These are phyloP conservation scores for Coprinellus aureogranulatus DNA, from an alignment of 768 basidiomycete species.

Conservation along the genomic window DNA sequence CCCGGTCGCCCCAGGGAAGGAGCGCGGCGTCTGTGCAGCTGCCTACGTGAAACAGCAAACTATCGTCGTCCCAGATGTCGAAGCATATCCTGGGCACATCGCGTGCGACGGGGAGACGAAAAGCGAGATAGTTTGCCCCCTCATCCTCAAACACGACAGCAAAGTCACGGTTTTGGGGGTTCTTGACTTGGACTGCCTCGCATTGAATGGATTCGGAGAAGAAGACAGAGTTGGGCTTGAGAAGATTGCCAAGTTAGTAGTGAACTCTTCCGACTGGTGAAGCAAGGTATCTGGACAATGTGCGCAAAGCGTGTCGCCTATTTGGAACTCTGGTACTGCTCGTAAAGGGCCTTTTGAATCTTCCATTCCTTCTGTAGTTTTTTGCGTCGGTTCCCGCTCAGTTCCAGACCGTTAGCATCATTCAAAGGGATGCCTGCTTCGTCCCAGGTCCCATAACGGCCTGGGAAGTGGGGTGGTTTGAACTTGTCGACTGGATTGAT, in stretches of 20 bases:
- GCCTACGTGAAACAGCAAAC: conserved; percentile 59
- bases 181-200: conserved; percentile 85
- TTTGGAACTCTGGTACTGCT: conserved; percentile 62
- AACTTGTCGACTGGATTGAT: conserved; percentile 75
- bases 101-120: conserved; percentile 90
- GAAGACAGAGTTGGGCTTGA: conserved; percentile 79
- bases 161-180: conserved; percentile 47
- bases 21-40: conserved; percentile 84
- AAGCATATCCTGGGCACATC: conserved; percentile 86
- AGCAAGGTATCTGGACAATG: background rate
- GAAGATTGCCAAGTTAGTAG: conserved; percentile 63
- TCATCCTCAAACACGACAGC: conserved; percentile 42
- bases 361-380: conserved; percentile 72
- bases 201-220: conserved; percentile 64
- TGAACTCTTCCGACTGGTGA: conserved; percentile 65
- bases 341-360: conserved; percentile 74
- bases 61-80: conserved; percentile 74
- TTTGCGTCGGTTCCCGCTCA: conserved; percentile 80
- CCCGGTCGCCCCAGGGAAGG: conserved; percentile 47
- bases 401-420: conserved; percentile 79
- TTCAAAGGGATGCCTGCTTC: conserved; percentile 80
- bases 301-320: conserved; percentile 19
- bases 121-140: conserved; percentile 86
- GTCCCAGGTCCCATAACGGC: conserved; percentile 81
- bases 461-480: conserved; percentile 74